Evolutionary conservation across 2,329 filamentous ascomycete genomes (phyloP), one percentile per base, ranked within the genome.

Genomic region (Penicillium corylophilum): DNA sequence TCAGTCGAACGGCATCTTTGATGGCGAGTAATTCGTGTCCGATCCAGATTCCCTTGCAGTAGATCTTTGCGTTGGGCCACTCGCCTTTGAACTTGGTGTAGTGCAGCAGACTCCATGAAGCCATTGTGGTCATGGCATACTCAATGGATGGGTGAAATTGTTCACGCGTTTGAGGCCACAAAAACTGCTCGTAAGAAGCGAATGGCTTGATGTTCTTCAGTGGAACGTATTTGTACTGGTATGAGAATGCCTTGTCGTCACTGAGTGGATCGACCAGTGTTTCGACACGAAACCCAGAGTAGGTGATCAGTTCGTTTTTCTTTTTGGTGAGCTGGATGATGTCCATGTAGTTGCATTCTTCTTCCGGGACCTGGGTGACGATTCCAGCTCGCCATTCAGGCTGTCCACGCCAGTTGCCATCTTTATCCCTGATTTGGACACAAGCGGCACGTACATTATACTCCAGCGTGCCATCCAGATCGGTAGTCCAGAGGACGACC

Each of bases 321-420:
- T 78, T 76, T 0, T 67, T 46, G 2, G 73, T 66, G 12, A 74
- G 64, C 4, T 68, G 57, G 20, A 73, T 62, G 2, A 83, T 65
- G 50, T 83, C 80, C n/a, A 76, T 69, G 15, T 77, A 67, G 8
- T 68, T 63, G 1, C 67, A 60, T 1, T 74, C 61, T 22, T 79
- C 76, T 1, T 72, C 67, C 0, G 82, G 77, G 4, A 73, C 66
- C 60, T 85, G 78, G 1, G 78, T 76, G 10, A 86, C 69, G 0
- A 83, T 70, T 1, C 82, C 83, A 1, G 79, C 82, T 57, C 82
- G 77, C 83, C 83, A 86, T 6, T 65, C 50, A 0, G 81, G 79
- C 16, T 61, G 57, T 0, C 69, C 71, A 3, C 60, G 54, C 55
- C 70, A 77, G 22, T 53, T 57, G 20, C 64, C 51, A n/a, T 68